Evolutionary conservation across 352 stramenopile species (phyloP).

Genomic region (Phytophthora vignae): DNA sequence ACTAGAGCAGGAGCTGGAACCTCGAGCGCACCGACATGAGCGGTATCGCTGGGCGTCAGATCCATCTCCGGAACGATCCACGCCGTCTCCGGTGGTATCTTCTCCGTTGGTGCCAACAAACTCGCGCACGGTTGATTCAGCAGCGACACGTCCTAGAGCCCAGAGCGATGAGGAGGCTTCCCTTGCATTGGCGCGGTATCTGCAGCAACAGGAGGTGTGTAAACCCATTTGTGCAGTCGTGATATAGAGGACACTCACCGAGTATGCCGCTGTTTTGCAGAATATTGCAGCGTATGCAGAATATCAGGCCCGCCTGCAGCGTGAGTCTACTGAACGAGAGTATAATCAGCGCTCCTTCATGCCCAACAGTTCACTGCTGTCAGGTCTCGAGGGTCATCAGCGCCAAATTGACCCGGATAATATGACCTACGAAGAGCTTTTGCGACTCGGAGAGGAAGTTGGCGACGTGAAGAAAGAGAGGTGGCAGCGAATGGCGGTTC

Average conservation of each 20-base stretch:
- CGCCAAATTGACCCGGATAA: slow-evolving; percentile 73
- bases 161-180: slow-evolving; percentile 69
- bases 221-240: not conserved
- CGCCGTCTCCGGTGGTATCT: slow-evolving; percentile 21
- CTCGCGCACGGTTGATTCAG: slow-evolving; percentile 20
- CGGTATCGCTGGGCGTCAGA: slow-evolving; percentile 35
- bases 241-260: slow-evolving; percentile 8
- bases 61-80: slow-evolving; percentile 15
- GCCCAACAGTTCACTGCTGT: slow-evolving; percentile 16
- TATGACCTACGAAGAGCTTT: slow-evolving; percentile 85
- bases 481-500: slow-evolving; percentile 66
- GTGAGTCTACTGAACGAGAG: slow-evolving; percentile 25
- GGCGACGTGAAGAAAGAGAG: slow-evolving; percentile 83
- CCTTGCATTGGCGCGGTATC: slow-evolving; percentile 66
- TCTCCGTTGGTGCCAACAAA: slow-evolving; percentile 26
- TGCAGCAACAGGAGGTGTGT: slow-evolving; percentile 76
- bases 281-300: slow-evolving; percentile 79
- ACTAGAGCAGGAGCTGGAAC: slow-evolving; percentile 37
- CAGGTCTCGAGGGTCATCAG: slow-evolving; percentile 18
- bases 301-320: slow-evolving; percentile 53
- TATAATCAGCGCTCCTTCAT: slow-evolving; percentile 16
- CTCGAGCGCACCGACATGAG: slow-evolving; percentile 33
- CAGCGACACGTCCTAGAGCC: slow-evolving; percentile 23
- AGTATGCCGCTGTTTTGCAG: slow-evolving; percentile 33
- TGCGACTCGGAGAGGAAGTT: slow-evolving; percentile 72